These are phyloP conservation scores for Dothidotthia symphoricarpi DNA, from an alignment of 2,329 filamentous ascomycete species.

Conservation along the genomic window DNA sequence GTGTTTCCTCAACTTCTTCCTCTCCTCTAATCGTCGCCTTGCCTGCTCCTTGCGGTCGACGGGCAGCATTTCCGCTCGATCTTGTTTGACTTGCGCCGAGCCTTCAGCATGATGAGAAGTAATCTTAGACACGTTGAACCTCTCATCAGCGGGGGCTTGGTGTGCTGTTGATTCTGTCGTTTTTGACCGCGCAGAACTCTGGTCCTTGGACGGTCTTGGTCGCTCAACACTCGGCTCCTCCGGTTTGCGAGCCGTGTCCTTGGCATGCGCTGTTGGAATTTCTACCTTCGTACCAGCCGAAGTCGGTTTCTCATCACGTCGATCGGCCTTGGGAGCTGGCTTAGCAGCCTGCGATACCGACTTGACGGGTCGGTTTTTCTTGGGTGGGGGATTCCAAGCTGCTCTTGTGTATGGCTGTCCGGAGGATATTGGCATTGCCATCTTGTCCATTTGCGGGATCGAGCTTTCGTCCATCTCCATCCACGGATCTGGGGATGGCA, in stretches of 20 bases:
- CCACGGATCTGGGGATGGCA: conserved; percentile 38
- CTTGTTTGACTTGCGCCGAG: conserved; percentile 19
- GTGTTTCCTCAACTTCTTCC: conserved; percentile 28
- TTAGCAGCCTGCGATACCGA: conserved; percentile 10
- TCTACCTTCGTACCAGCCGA: conserved; percentile 3
- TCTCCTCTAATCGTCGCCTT: conserved; percentile 24
- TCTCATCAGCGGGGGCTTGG: conserved; percentile 13
- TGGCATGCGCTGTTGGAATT: not conserved
- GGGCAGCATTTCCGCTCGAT: conserved; percentile 17
- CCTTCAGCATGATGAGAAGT: conserved; percentile 26
- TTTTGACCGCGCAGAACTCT: not conserved
- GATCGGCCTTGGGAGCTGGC: conserved; percentile 1
- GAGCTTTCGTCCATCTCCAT: conserved; percentile 31
- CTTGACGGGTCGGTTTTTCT: conserved; percentile 19
- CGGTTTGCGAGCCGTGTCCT: not conserved
- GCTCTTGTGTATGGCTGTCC: conserved; percentile 29
- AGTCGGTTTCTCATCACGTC: conserved; percentile 3
- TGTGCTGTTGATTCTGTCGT: conserved; percentile 1
- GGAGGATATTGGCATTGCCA: conserved; percentile 33
- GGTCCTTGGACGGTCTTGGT: conserved; percentile 2
- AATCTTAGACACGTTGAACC: conserved; percentile 23
- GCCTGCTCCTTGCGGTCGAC: conserved; percentile 31
- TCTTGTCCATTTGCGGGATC: conserved; percentile 30
- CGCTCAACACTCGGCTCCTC: conserved; percentile 1
- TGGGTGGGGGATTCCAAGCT: conserved; percentile 21